Base-by-base conservation (phyloP, 2,329 filamentous ascomycete species). In the Penicillium nordicum region DNA sequence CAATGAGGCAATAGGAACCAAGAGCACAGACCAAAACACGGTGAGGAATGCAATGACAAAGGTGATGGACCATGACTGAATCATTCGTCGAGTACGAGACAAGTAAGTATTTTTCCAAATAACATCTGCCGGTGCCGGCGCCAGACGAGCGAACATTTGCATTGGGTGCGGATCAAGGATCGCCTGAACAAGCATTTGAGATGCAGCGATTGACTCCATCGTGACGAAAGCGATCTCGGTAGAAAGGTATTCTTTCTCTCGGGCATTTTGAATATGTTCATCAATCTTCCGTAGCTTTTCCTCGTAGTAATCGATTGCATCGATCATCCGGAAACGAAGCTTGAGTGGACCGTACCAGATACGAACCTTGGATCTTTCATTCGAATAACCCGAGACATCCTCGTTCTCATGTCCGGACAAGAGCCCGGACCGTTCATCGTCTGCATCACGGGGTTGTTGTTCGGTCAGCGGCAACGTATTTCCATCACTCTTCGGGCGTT, bases 151-250 rank as follows among this genome's bases (percentile, higher is more conserved):
- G 52, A 96, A 79, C 6, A 99, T 82, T 58, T 89, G 88, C 56
- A 92, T 87, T 0, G 95, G 94, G 11, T 89, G 88, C 4, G 94
- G 92, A 69, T 97, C 93, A 51, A 99, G 85, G 11, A 96, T 87
- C 4, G 94, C 92, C 74, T 99, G 94, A 42, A 96, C 90, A 25
- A 92, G 90, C 92, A 97, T 96, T 77, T 99, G 94, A 61, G 84
- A 85, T 21, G 92, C 88, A 14, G 92, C 90, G 48, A 96, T 94
- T 4, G 91, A 94, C 76, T 97, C 90, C 91, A 99, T 95, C 0
- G 94, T 97, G 38, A 99, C 90, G 72, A 99, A 97, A 1, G 95
- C 95, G 58, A 95, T 82, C 47, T 93, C 88, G 0, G 87, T 92
- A 0, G 94, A 81, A 6, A 82, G 78, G 66, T 92, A 97, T 4